Evolutionary conservation across 2,329 filamentous ascomycete genomes (phyloP), one percentile per base, ranked within the genome.

Genomic region (Fusarium sublunatum): DNA sequence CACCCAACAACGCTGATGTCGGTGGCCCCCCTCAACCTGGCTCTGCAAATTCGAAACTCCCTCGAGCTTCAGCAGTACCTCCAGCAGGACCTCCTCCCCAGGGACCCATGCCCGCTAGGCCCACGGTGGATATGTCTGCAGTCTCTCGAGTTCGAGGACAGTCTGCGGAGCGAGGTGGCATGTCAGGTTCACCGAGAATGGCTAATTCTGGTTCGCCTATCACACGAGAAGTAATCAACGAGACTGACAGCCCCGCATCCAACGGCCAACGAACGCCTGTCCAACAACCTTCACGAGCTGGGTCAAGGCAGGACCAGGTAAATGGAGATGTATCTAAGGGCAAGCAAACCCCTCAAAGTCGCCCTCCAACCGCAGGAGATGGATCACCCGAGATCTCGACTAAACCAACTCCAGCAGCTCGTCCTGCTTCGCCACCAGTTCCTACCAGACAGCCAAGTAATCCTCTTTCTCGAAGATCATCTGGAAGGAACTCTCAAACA

Each of bases 201-300:
- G 64, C 50, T 13, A 53, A 68, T 13, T 66, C 55, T 13, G 78
- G 82, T 42, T 82, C 81, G 3, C 81, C 83, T 2, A 68, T 79
- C 3, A 64, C 74, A 31, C 72, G 72, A 24, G 74, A 77, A 13
- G 61, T 73, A 46, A 65, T 74, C 42, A 77, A 72, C 50, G 78
- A 79, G 42, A 78, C 78, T 31, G 88, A 88, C 25, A 81, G 78
- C 29, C 80, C 85, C 6, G 74, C 76, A 3, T 76, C 81, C 10
- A 88, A 88, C 60, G 89, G 88, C n/a, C 82, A 84, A 47, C 84
- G 86, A 31, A 90, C 88, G 5, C 88, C 89, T 9, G 86, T 83
- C 5, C 85, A 88, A 58, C 81, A 79, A 55, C 64, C 70, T 41
- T 42, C 70, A 31, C 74, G 78, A 65, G 67, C 74, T 54, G 73